Evolutionary conservation across 1,284 basidiomycete species (phyloP).

Genomic region (Cryptococcus wingfieldii): DNA sequence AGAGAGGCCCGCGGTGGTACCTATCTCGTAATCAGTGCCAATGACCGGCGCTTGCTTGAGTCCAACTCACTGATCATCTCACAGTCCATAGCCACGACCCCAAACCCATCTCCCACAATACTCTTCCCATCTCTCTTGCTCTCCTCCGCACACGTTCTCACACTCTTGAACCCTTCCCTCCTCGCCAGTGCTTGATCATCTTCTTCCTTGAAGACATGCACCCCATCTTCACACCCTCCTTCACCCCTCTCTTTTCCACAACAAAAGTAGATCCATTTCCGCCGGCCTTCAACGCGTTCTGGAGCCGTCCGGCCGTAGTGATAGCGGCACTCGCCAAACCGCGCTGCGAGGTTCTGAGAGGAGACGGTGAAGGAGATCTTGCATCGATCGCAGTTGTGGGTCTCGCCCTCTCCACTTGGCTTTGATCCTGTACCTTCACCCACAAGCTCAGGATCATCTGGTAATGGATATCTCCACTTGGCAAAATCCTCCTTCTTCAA

Average conservation of each 20-base stretch:
- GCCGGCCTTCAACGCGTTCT: slow-evolving; percentile 36
- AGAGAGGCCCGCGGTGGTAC: slow-evolving; percentile 80
- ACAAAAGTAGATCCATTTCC: slow-evolving; percentile 45
- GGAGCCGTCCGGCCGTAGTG: slow-evolving; percentile 67
- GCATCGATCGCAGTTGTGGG: slow-evolving; percentile 72
- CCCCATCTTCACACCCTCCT: slow-evolving; percentile 29
- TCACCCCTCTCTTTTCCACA: slow-evolving; percentile 58
- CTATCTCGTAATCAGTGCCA: slow-evolving; percentile 15
- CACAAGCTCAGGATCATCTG: slow-evolving; percentile 54
- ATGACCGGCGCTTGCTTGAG: background rate
- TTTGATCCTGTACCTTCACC: slow-evolving; percentile 42
- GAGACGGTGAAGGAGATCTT: slow-evolving; percentile 61
- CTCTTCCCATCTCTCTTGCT: slow-evolving; percentile 1
- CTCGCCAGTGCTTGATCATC: slow-evolving; percentile 65
- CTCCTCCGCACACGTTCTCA: slow-evolving; percentile 41
- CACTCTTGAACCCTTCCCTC: slow-evolving; percentile 65
- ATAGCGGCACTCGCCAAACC: slow-evolving; percentile 64
- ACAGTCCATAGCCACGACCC: slow-evolving; percentile 77
- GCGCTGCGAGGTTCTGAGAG: slow-evolving; percentile 52
- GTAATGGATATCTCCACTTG: slow-evolving; percentile 70
- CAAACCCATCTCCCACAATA: slow-evolving; percentile 58
- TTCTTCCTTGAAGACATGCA: slow-evolving; percentile 47
- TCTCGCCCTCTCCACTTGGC: slow-evolving; percentile 64
- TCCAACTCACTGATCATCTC: slow-evolving; percentile 69
- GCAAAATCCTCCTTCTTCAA: slow-evolving; percentile 59